Evolutionary conservation across 352 stramenopile genomes (phyloP).

Genomic region (Discostella stelligera): DNA sequence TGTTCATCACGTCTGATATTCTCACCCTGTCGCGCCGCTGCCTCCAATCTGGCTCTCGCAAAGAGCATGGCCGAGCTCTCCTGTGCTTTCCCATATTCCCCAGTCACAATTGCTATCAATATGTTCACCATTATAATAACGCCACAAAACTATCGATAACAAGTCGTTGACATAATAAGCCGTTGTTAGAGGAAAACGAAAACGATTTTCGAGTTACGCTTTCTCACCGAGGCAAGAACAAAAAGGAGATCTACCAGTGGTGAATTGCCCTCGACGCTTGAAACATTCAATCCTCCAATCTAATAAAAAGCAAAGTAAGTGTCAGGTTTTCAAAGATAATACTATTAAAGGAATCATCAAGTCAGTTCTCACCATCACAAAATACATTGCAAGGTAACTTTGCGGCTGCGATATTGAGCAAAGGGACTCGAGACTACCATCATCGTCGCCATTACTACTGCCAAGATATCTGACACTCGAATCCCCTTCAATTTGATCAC

Average conservation of each 20-base stretch:
- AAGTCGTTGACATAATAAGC: background rate
- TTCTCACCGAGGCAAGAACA: conserved; percentile 30
- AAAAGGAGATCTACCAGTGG: conserved; percentile 27
- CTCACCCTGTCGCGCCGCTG: conserved; percentile 19
- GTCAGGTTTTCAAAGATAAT: background rate
- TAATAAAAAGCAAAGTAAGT: conserved; percentile 3
- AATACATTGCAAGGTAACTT: conserved; percentile 38
- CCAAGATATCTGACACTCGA: background rate
- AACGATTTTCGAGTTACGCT: background rate
- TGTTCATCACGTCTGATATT: background rate
- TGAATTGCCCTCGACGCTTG: conserved; percentile 1
- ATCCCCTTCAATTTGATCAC: conserved; percentile 9
- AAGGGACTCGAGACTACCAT: conserved; percentile 15
- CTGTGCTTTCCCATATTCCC: conserved; percentile 19
- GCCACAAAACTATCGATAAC: conserved; percentile 24
- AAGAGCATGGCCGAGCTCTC: conserved; percentile 7
- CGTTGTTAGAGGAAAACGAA: background rate
- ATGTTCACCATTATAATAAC: conserved; percentile 42
- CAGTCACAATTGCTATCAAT: conserved; percentile 42
- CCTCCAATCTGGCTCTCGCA: conserved; percentile 13
- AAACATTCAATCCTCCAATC: conserved; percentile 34
- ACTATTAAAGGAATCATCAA: background rate
- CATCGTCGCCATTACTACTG: background rate
- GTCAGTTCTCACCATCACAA: conserved; percentile 24
- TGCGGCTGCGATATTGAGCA: conserved; percentile 30